Evolutionary conservation across 148 eudicot genomes (phyloP), one percentile per base, ranked within the genome.

Genomic region (Rhododendron mucronatum): DNA sequence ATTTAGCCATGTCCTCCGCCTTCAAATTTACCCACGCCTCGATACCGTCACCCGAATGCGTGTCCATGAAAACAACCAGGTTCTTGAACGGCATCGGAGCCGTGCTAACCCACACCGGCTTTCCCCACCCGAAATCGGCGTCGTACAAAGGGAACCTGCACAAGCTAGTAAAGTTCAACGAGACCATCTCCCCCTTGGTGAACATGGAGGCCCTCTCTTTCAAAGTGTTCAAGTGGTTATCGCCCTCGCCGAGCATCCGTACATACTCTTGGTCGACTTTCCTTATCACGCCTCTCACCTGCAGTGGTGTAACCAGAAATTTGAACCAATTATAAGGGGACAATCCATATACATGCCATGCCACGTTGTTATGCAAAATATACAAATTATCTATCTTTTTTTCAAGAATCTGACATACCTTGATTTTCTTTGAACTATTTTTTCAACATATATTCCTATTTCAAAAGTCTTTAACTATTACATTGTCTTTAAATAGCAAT

Each of bases 81-180:
- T 82, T 78, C 57, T 74, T 84, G 44, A 47, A 78, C 0, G 85
- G 37, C 51, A 86, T 5, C 15, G 81, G 69, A 2, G 85, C 81
- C 1, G 73, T 63, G 0, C 83, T 59, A 1, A 84, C 84, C 87
- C 88, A 80, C 20, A 81, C 85, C 4, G 89, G 91, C 28, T 84
- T 86, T 2, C 90, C 89, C 91, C 90, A 90, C 16, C 91, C 91
- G 7, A 90, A 90, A 79, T 90, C 89, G 35, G 87, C 86, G 44
- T 88, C 90, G 59, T 78, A 81, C 39, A 85, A 28, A 1, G 82
- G 88, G 10, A 90, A 82, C 57, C 83, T 50, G 8, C 86, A n/a
- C 30, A 84, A 4, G 57, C 86, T 84, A 3, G 90, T 90, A 59
- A 90, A 90, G 7, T 83, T 85, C 39, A 84, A 53, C 8, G 84